These are phyloP conservation scores for Aspergillus chevalieri DNA, from an alignment of 2,329 filamentous ascomycete species.

Conservation along the genomic window DNA sequence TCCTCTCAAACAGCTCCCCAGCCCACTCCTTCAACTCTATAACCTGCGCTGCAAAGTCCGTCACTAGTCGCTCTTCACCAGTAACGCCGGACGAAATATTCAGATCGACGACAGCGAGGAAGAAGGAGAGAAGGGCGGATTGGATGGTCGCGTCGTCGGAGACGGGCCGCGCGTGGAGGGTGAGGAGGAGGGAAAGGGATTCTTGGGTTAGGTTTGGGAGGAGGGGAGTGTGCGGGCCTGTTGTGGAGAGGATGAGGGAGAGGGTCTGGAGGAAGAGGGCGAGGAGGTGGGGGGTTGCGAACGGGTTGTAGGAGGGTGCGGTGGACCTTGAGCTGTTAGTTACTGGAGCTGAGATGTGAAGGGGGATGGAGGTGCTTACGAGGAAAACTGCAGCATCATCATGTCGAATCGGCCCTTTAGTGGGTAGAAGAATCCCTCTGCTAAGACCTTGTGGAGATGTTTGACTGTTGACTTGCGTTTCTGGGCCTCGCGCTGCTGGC, in stretches of 20 bases:
- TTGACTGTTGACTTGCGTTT: constrained; percentile 62
- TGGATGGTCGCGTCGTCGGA: constrained; percentile 61
- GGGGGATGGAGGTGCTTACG: constrained; percentile 27
- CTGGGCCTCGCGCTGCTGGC: constrained; percentile 35
- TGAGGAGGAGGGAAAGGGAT: constrained; percentile 75
- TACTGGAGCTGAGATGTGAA: background rate
- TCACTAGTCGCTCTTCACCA: constrained; percentile 64
- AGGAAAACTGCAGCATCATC: constrained; percentile 49
- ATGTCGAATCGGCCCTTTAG: constrained; percentile 74
- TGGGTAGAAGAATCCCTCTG: constrained; percentile 76
- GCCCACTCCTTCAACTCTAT: constrained; percentile 88
- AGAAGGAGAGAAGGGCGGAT: constrained; percentile 68
- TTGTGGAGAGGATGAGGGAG: constrained; percentile 72
- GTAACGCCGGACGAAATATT: constrained; percentile 50
- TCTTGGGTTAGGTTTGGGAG: constrained; percentile 77
- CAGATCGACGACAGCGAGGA: constrained; percentile 75
- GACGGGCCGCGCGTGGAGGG: constrained; percentile 50
- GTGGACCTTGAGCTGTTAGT: constrained; percentile 20
- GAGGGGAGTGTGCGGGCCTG: constrained; percentile 69
- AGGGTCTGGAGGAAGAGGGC: constrained; percentile 80
- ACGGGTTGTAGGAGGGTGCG: constrained; percentile 48
- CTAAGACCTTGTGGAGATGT: constrained; percentile 69
- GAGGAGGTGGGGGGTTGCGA: constrained; percentile 70
- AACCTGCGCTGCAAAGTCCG: constrained; percentile 67
- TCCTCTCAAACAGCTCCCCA: constrained; percentile 62